phyloP scores from a whole-genome alignment of 2,329 filamentous ascomycete species.

The Pseudocercospora eumusae region DNA sequence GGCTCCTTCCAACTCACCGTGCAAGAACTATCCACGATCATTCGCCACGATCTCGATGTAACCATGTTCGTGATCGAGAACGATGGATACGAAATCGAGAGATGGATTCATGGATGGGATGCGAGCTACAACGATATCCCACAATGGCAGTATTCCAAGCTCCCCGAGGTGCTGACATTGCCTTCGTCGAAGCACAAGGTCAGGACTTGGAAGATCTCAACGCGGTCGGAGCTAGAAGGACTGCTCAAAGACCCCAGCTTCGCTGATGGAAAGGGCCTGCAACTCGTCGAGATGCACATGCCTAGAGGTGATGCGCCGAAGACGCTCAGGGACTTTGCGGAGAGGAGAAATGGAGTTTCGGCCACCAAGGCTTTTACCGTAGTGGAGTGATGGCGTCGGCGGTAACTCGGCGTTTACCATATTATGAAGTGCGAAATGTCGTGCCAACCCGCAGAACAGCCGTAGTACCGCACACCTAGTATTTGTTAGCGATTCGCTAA shows the following conservation, averaged over 20 bases:
- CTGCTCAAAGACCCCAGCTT: slow-evolving; percentile 19
- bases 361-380: not conserved
- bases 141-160: slow-evolving; percentile 20
- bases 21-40: slow-evolving; percentile 66
- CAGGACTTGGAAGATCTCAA: slow-evolving; percentile 19
- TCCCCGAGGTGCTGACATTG: slow-evolving; percentile 16
- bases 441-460: too few relatives aligned
- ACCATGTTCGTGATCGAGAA: slow-evolving; percentile 52
- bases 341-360: slow-evolving; percentile 5
- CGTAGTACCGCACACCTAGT: too few relatives aligned
- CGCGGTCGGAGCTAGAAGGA: slow-evolving; percentile 15
- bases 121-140: slow-evolving; percentile 25
- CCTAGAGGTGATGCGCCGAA: slow-evolving; percentile 21
- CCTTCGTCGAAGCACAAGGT: slow-evolving; percentile 13
- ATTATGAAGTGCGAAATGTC: too few relatives aligned
- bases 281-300: slow-evolving; percentile 25
- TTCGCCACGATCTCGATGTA: slow-evolving; percentile 44
- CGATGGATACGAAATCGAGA: slow-evolving; percentile 51
- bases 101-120: slow-evolving; percentile 49
- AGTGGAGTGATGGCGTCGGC: not conserved
- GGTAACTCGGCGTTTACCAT: not conserved
- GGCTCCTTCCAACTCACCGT: slow-evolving; percentile 66
- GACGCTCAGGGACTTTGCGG: slow-evolving; percentile 17
- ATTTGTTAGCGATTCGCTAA: too few relatives aligned
- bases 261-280: slow-evolving; percentile 19